A percentile compares a stretch with the other conserved stretches of the same genome.
These are phyloP conservation scores for Blepharisma japonicum DNA, from an alignment of 73 alveolate genomes.

Conservation along the genomic window DNA sequence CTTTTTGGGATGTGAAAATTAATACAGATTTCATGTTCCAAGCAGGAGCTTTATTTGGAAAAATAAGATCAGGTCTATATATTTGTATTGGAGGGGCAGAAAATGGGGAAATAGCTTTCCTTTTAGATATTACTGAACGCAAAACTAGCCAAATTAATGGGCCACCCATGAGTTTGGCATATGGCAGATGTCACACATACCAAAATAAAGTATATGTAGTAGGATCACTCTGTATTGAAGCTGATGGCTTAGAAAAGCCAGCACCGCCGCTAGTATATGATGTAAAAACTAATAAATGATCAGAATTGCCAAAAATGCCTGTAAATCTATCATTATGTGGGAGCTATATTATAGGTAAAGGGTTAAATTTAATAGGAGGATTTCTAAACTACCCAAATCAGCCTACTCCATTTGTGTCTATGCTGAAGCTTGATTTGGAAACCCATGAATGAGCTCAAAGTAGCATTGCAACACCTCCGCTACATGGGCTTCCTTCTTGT, in stretches of 20 bases:
- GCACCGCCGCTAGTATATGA: neutral
- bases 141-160: neutral
- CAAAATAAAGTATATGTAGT: neutral
- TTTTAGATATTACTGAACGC: neutral
- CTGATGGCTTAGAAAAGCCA: constrained; percentile 11
- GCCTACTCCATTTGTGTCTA: neutral
- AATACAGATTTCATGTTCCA: neutral
- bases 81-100: constrained; percentile 7
- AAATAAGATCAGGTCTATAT: neutral
- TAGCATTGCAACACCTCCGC: neutral
- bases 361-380: constrained; percentile 12
- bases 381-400: constrained; percentile 2
- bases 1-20: constrained; percentile 11
- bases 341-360: neutral
- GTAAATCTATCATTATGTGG: neutral
- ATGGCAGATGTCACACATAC: neutral
- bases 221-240: neutral
- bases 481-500: neutral
- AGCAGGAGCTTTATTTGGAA: constrained; percentile 3
- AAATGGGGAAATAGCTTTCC: constrained; percentile 8
- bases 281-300: constrained; percentile 1
- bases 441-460: neutral
- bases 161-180: constrained; percentile 13
- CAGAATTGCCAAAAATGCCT: neutral
- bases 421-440: neutral